Evolutionary conservation across 1,284 basidiomycete genomes (phyloP), one percentile per base, ranked within the genome.

Genomic region (Pyrrhoderma lamaoense): DNA sequence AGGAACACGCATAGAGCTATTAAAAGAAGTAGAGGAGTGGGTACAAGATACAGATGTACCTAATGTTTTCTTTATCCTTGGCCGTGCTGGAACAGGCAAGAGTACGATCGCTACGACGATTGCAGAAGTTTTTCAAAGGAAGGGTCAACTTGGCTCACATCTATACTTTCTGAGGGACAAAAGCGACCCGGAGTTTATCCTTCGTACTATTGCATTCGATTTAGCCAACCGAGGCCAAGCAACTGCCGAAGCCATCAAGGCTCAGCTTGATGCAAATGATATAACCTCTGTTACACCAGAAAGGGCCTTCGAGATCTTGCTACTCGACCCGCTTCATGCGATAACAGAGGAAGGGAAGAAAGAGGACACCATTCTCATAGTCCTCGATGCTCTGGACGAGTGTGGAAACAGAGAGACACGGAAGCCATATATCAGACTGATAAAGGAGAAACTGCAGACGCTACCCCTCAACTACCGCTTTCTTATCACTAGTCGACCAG

Each of bases 381-480:
- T 51, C 3, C 42, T 51, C 8, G 42, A 51, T 16, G 34, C 43
- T 2, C 22, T 51, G 2, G 49, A 51, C 18, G 49, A 51, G 34
- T 51, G 49, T 38, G 43, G 49, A 5, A 5, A 5, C n/a, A 7
- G 5, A 7, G 38, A 40, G 4, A 14, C 14, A 31, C 27, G 11
- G 11, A 11, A 31, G 27, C 7, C 5, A 31, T 11, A 5, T 5
- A 11, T 11, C 11, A 31, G 5, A 31, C 11, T 31, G 27, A 48
- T 64, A 27, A 52, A 49, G 2, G 37, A 44, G 23, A 52, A 56
- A 5, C 19, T 57, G 19, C 14, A 36, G 13, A 42, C 55, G 14
- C 58, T 69, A 23, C 65, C 66, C 2, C 22, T 34, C 7, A 62
- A 62, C 34, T 62, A 67, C 48, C 60, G 65, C 3, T 44, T 69